phyloP scores from a whole-genome alignment of 1,139 yeast genomes.

The Wickerhamiella infanticola region DNA sequence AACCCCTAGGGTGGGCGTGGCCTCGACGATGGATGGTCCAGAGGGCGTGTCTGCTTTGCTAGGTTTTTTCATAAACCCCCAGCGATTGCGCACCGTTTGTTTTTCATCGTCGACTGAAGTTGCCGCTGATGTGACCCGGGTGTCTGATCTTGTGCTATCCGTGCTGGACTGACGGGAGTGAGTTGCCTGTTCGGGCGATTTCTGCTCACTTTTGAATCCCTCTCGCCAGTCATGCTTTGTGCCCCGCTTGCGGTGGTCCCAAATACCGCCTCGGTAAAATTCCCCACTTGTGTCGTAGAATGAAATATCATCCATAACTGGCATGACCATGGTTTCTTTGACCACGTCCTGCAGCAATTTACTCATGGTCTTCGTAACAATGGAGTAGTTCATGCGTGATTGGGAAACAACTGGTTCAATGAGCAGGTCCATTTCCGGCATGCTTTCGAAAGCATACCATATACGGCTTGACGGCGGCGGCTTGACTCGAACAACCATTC shows the following conservation, averaged over 20 bases:
- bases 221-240: not conserved
- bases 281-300: conserved; percentile 52
- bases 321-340: conserved; percentile 64
- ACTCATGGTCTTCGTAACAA: conserved; percentile 68
- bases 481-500: conserved; percentile 50
- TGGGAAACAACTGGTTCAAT: conserved; percentile 85
- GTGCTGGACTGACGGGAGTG: not conserved
- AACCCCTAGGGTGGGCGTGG: too few species aligned
- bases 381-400: conserved; percentile 57
- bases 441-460: conserved; percentile 78
- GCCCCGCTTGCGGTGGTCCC: conserved; percentile 34
- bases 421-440: conserved; percentile 58
- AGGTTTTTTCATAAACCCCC: too few species aligned
- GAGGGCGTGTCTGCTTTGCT: too few species aligned
- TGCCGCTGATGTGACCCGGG: too few species aligned
- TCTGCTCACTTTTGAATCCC: not conserved
- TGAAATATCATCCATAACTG: conserved; percentile 76
- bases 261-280: conserved; percentile 79
- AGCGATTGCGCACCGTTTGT: too few species aligned
- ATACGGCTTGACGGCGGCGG: conserved; percentile 83
- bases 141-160: too few species aligned
- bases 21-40: too few species aligned
- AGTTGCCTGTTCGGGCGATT: not conserved
- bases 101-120: too few species aligned
- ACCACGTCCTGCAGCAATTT: conserved; percentile 65